phyloP scores from a whole-genome alignment of 208 protist genomes.

The Leptomonas seymouri region DNA sequence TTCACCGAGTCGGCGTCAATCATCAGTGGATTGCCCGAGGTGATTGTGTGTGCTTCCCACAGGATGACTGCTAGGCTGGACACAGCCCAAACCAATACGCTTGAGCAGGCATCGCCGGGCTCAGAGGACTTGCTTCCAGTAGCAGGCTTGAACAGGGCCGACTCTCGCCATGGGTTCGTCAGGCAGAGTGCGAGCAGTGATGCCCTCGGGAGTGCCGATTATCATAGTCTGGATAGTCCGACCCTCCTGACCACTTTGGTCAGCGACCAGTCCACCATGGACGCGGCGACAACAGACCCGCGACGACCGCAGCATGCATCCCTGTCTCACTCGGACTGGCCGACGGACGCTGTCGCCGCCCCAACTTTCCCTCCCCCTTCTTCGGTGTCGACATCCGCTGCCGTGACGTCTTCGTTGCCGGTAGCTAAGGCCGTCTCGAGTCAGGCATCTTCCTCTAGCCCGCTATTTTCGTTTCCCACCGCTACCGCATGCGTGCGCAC shows the following conservation, averaged over 20 bases:
- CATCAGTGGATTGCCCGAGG: not conserved
- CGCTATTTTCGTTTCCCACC: not conserved
- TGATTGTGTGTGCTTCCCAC: not conserved
- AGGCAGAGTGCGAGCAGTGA: conserved; percentile 1
- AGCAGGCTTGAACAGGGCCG: not conserved
- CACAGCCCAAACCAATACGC: not conserved
- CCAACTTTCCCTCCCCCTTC: not conserved
- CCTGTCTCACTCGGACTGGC: not conserved
- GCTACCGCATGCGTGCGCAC: not conserved
- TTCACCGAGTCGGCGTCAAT: not conserved
- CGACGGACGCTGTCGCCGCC: not conserved
- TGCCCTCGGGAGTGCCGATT: conserved; percentile 20
- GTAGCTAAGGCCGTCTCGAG: not conserved
- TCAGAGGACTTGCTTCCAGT: not conserved
- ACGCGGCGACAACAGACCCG: not conserved
- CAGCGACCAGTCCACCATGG: not conserved
- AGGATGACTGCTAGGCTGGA: not conserved
- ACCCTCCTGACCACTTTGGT: not conserved
- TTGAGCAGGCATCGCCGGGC: not conserved
- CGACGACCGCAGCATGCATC: not conserved
- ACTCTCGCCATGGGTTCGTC: not conserved
- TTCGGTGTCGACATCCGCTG: not conserved
- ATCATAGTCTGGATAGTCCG: conserved; percentile 25
- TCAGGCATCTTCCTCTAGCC: not conserved
- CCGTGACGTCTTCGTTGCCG: not conserved